Conservation (phyloP, 208 protist genomes). For the Balamuthia mandrillaris region DNA sequence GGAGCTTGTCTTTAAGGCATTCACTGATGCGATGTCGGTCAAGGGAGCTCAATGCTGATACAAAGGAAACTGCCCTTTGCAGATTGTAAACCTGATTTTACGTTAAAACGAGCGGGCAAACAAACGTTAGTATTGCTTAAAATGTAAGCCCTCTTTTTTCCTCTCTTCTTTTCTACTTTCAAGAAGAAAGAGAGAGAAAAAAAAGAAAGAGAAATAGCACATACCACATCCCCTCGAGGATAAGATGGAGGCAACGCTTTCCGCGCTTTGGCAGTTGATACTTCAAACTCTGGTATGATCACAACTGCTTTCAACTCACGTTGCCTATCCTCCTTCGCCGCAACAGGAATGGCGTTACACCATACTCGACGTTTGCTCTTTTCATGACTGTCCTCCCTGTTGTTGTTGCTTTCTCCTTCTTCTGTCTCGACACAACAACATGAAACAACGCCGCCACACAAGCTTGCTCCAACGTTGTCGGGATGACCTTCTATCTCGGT, state of each 20-base stretch:
- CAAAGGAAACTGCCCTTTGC: neutral
- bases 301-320: slow-evolving; percentile 11
- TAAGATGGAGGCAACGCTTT: slow-evolving; percentile 18
- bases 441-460: neutral
- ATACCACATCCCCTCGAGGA: slow-evolving; percentile 21
- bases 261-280: slow-evolving; percentile 16
- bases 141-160: neutral
- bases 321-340: no score
- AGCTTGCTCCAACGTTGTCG: neutral
- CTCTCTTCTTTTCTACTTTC: neutral
- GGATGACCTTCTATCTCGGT: slow-evolving; percentile 24
- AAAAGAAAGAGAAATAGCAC: neutral
- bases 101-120: neutral
- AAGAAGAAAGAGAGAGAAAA: neutral
- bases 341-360: no score
- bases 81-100: slow-evolving; percentile 17
- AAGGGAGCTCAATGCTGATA: neutral
- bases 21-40: neutral
- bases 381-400: no score
- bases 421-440: neutral
- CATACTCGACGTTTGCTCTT: no score
- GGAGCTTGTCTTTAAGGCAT: slow-evolving; percentile 20
- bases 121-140: no score
- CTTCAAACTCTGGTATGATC: slow-evolving; percentile 7
- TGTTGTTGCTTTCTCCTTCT: neutral